Evolutionary conservation across 2,329 filamentous ascomycete genomes (phyloP).

Genomic region (Celoporthe dispersa): DNA sequence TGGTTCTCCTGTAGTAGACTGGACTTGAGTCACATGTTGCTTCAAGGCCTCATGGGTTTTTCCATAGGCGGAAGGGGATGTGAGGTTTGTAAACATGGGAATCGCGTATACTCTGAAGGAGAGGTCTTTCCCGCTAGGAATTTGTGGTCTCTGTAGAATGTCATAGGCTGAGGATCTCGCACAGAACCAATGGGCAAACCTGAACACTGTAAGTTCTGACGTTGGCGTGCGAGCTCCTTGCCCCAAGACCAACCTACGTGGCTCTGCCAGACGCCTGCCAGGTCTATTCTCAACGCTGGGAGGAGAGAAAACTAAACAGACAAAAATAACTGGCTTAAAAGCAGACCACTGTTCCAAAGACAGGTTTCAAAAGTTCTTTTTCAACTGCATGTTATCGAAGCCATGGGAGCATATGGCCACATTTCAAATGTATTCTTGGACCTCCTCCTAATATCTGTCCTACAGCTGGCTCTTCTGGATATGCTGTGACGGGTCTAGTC

Average conservation of each 20-base stretch:
- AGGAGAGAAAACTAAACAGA: rapidly evolving
- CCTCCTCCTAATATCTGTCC: neutral
- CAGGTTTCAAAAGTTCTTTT: neutral
- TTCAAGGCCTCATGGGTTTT: too few relatives aligned
- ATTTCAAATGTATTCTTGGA: neutral
- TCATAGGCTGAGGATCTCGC: neutral
- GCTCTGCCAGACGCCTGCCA: neutral
- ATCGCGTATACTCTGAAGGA: too few relatives aligned
- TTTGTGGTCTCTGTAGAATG: neutral
- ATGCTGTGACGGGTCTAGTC: neutral
- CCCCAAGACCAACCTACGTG: neutral
- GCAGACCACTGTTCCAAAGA: neutral
- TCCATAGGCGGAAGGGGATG: too few relatives aligned
- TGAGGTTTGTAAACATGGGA: too few relatives aligned
- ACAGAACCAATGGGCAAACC: too few relatives aligned
- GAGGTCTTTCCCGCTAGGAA: too few relatives aligned
- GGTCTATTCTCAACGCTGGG: neutral
- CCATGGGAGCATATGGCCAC: neutral
- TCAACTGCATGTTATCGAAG: neutral
- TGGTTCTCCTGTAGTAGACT: too few relatives aligned
- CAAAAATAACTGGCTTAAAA: neutral
- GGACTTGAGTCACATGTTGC: too few relatives aligned
- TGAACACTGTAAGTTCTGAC: too few relatives aligned
- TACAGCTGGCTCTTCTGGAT: neutral
- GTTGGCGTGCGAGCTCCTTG: too few relatives aligned